phyloP scores from a whole-genome alignment of 2,329 filamentous ascomycete genomes.

The Talaromyces sp. region DNA sequence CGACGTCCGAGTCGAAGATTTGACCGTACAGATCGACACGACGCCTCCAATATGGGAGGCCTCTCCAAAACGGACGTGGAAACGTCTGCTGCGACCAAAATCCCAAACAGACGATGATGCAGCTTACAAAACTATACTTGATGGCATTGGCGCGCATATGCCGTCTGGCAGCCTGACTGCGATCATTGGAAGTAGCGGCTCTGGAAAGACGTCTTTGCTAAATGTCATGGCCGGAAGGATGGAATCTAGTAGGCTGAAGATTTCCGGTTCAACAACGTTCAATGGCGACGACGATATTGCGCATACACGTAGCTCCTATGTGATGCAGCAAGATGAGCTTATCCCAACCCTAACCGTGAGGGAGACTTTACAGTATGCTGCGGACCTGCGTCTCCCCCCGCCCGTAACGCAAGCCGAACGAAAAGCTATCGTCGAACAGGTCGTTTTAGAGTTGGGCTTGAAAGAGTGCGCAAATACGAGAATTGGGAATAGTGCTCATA shows the following conservation, averaged over 20 bases:
- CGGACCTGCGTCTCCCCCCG: slow-evolving; percentile 63
- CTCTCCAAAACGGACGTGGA: slow-evolving; percentile 28
- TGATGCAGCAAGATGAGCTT: slow-evolving; percentile 68
- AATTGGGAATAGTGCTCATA: slow-evolving; percentile 65
- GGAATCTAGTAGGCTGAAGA: slow-evolving; percentile 48
- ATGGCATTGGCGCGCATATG: slow-evolving; percentile 60
- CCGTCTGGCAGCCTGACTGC: slow-evolving; percentile 64
- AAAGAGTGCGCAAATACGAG: slow-evolving; percentile 72
- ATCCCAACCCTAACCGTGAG: slow-evolving; percentile 68
- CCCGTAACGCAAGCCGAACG: slow-evolving; percentile 57
- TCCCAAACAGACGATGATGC: slow-evolving; percentile 9
- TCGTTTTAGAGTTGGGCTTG: slow-evolving; percentile 68
- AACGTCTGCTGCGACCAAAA: slow-evolving; percentile 24
- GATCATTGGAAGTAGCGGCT: slow-evolving; percentile 69
- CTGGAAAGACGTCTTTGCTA: slow-evolving; percentile 66
- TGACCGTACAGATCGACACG: slow-evolving; percentile 32
- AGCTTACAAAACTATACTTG: slow-evolving; percentile 49
- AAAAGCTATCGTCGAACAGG: slow-evolving; percentile 63
- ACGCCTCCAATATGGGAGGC: slow-evolving; percentile 30
- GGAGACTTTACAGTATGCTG: slow-evolving; percentile 69
- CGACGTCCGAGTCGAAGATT: slow-evolving; percentile 31
- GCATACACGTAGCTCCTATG: slow-evolving; percentile 48
- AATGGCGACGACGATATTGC: slow-evolving; percentile 54
- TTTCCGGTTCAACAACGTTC: slow-evolving; percentile 55
- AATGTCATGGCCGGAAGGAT: slow-evolving; percentile 68